These are phyloP conservation scores for Quercus tomentella DNA, from an alignment of 331 rosid genomes.

Conservation along the genomic window DNA sequence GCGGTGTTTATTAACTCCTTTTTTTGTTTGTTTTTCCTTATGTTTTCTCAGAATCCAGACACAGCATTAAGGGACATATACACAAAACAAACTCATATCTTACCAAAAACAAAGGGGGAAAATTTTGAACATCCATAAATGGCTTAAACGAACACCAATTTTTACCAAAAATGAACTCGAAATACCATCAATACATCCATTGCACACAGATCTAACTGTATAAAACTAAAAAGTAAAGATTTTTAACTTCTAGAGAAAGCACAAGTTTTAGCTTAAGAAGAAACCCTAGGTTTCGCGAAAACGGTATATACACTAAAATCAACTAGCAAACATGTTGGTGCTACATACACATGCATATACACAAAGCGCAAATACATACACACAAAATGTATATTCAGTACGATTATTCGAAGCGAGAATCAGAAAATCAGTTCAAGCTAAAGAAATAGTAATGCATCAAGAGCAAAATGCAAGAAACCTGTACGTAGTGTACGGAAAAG, in stretches of 20 bases:
- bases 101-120: background rate
- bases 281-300: background rate
- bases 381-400: background rate
- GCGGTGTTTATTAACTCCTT: background rate
- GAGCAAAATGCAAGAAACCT: background rate
- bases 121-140: background rate
- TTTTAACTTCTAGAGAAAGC: background rate
- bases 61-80: background rate
- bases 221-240: background rate
- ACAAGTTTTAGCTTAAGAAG: background rate
- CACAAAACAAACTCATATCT: too few relatives aligned
- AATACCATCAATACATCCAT: background rate
- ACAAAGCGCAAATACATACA: background rate
- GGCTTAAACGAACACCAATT: background rate
- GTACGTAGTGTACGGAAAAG: background rate
- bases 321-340: background rate
- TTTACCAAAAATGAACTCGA: background rate
- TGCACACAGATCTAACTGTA: background rate
- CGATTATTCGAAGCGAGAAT: too few relatives aligned
- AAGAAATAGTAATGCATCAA: background rate
- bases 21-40: background rate
- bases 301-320: background rate
- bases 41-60: background rate
- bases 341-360: background rate
- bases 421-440: background rate